These are phyloP conservation scores for Hanseniaspora nectarophila DNA, from an alignment of 805 yeast genomes.

Conservation along the genomic window DNA sequence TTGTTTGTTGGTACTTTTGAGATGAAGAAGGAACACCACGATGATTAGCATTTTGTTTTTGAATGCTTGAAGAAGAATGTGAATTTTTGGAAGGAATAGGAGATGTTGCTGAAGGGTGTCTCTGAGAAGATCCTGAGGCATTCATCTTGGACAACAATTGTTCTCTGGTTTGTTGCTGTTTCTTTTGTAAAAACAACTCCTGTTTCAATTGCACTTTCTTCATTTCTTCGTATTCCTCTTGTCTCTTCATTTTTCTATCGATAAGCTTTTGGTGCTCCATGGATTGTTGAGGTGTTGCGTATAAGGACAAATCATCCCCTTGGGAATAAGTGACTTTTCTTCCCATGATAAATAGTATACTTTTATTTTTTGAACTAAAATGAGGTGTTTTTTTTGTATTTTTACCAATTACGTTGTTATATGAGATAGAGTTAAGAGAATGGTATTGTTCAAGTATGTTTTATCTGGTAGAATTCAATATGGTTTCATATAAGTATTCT, in stretches of 20 bases:
- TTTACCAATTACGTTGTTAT: too few relatives aligned
- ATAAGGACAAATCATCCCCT: slow-evolving; percentile 27
- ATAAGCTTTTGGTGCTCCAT: slow-evolving; percentile 23
- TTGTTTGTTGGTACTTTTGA: slow-evolving; percentile 4
- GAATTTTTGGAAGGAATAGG: not conserved
- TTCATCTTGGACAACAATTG: slow-evolving; percentile 11
- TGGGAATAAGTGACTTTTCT: slow-evolving; percentile 27
- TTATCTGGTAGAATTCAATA: too few relatives aligned
- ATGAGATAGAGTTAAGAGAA: too few relatives aligned
- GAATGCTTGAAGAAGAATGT: not conserved
- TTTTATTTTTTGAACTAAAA: too few relatives aligned
- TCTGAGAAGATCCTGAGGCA: not conserved
- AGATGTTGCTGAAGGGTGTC: not conserved
- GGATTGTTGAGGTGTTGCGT: slow-evolving; percentile 30
- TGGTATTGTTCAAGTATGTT: too few relatives aligned
- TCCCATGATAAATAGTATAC: slow-evolving; percentile 21
- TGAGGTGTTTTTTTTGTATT: not conserved
- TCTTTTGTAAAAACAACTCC: slow-evolving; percentile 17
- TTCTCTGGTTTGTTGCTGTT: slow-evolving; percentile 16
- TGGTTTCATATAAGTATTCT: too few relatives aligned
- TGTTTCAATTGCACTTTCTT: slow-evolving; percentile 21
- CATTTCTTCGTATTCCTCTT: slow-evolving; percentile 21
- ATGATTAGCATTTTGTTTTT: not conserved
- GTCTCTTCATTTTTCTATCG: not conserved
- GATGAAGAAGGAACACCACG: not conserved